These are phyloP conservation scores for Fusarium sp. DNA, from an alignment of 2,329 filamentous ascomycete genomes.

Conservation along the genomic window DNA sequence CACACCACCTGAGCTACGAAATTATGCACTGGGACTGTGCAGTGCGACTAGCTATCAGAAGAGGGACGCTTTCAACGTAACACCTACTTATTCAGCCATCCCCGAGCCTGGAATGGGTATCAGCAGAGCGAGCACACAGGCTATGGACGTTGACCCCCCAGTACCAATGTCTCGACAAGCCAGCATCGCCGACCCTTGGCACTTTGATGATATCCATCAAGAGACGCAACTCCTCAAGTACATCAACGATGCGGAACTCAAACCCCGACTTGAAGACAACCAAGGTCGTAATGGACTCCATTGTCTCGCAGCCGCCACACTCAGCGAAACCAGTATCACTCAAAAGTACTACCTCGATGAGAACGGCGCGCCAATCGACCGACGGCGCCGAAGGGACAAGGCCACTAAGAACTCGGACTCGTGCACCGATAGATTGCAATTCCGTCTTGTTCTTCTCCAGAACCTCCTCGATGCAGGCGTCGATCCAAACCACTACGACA, in stretches of 20 bases:
- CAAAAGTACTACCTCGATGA: constrained; percentile 44
- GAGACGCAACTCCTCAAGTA: constrained; percentile 39
- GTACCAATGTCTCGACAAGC: not conserved
- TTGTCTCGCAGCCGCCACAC: constrained; percentile 64
- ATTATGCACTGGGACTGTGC: constrained; percentile 40
- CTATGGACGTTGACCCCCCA: constrained; percentile 41
- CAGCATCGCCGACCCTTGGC: not conserved
- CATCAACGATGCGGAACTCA: constrained; percentile 18
- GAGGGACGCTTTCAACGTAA: constrained; percentile 60
- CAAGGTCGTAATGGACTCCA: constrained; percentile 66
- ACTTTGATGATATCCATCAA: constrained; percentile 5
- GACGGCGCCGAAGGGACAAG: constrained; percentile 12
- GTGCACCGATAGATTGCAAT: constrained; percentile 41
- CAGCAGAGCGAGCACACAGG: not conserved
- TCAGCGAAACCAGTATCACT: constrained; percentile 52
- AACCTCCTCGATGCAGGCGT: constrained; percentile 51
- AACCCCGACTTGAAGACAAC: constrained; percentile 42
- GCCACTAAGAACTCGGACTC: constrained; percentile 45
- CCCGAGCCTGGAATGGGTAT: constrained; percentile 10
- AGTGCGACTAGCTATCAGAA: constrained; percentile 46
- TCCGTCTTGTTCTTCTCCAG: constrained; percentile 40
- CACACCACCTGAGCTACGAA: constrained; percentile 46
- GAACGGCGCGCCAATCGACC: constrained; percentile 8
- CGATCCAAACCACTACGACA: constrained; percentile 63
- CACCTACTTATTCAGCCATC: constrained; percentile 27